A percentile compares a stretch with the other conserved stretches of the same genome.
These are phyloP conservation scores for Astraeus odoratus DNA, from an alignment of 768 basidiomycete species.

Conservation along the genomic window DNA sequence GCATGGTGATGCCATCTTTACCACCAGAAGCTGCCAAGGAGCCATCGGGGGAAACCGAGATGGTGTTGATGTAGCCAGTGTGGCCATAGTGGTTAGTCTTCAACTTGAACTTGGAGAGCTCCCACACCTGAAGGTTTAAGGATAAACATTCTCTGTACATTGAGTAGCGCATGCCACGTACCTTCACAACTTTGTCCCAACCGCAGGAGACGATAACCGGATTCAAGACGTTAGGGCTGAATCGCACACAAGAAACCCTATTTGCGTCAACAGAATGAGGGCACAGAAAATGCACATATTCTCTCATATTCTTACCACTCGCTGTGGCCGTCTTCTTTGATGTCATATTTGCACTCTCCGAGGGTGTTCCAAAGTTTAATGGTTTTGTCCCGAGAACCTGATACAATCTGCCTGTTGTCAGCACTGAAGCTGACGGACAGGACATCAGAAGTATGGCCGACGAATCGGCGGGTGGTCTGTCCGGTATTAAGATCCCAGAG, in stretches of 20 bases:
- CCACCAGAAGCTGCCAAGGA: slow-evolving; percentile 98
- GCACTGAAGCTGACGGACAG: slow-evolving; percentile 99
- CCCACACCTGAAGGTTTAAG: slow-evolving; percentile 80
- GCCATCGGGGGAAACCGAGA: slow-evolving; percentile 98
- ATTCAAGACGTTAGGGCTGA: slow-evolving; percentile 96
- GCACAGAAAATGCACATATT: background rate
- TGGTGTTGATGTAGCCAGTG: slow-evolving; percentile 97
- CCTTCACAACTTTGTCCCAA: slow-evolving; percentile 99
- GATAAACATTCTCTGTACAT: background rate
- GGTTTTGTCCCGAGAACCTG: slow-evolving; percentile 90
- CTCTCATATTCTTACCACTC: slow-evolving; percentile 60
- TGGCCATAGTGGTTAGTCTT: slow-evolving; percentile 99
- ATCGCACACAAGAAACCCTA: slow-evolving; percentile 98
- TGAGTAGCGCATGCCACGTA: slow-evolving; percentile 32
- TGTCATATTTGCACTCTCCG: slow-evolving; percentile 99
- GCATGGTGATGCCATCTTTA: slow-evolving; percentile 99
- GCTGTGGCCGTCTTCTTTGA: slow-evolving; percentile 96
- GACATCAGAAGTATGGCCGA: slow-evolving; percentile 97
- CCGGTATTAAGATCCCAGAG: slow-evolving; percentile 99
- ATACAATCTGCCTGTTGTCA: slow-evolving; percentile 99
- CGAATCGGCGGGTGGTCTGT: slow-evolving; percentile 90
- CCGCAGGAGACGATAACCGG: slow-evolving; percentile 98
- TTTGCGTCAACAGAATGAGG: slow-evolving; percentile 3
- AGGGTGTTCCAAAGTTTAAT: slow-evolving; percentile 99
- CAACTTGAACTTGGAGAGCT: slow-evolving; percentile 98